These are phyloP conservation scores for Candida sanyaensis DNA, from an alignment of 1,139 yeast species.

Conservation along the genomic window DNA sequence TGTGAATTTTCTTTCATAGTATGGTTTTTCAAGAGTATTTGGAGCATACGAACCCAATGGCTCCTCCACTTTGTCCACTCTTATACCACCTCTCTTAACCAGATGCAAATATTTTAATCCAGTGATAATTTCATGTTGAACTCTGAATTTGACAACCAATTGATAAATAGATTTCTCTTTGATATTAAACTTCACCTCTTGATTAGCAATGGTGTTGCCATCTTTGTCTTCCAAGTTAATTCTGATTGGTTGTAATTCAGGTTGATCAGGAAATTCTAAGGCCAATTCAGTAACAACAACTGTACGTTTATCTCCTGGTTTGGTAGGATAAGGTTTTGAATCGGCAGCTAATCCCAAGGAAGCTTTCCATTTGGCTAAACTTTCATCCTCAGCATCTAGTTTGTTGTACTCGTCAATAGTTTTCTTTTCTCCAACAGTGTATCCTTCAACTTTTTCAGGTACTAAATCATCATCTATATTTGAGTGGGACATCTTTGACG, in stretches of 20 bases:
- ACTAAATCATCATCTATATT: slow-evolving; percentile 56
- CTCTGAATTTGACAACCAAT: slow-evolving; percentile 73
- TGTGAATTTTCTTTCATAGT: slow-evolving; percentile 72
- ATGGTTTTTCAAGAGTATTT: slow-evolving; percentile 79
- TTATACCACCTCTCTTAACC: slow-evolving; percentile 83
- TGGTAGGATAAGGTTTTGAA: slow-evolving; percentile 61
- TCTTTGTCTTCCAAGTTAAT: slow-evolving; percentile 63
- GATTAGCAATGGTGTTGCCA: slow-evolving; percentile 45
- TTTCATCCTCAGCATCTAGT: slow-evolving; percentile 88
- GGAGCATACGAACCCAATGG: slow-evolving; percentile 93
- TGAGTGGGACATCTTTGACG: slow-evolving; percentile 12
- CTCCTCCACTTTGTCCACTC: slow-evolving; percentile 84
- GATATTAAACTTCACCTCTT: slow-evolving; percentile 65
- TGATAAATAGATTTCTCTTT: slow-evolving; percentile 80
- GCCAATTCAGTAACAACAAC: slow-evolving; percentile 82
- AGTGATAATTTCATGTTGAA: slow-evolving; percentile 89
- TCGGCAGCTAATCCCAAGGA: slow-evolving; percentile 71
- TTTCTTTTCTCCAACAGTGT: slow-evolving; percentile 81
- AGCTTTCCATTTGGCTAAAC: slow-evolving; percentile 90
- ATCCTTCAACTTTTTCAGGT: slow-evolving; percentile 66
- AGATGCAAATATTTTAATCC: slow-evolving; percentile 86
- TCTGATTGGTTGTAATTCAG: slow-evolving; percentile 57
- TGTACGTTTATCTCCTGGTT: slow-evolving; percentile 70
- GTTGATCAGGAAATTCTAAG: slow-evolving; percentile 61
- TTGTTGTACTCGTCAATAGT: slow-evolving; percentile 82